A percentile compares a stretch with the other conserved stretches of the same genome.
phyloP scores from a whole-genome alignment of 2,329 filamentous ascomycete species.

The Ambrosiella beaveri region DNA sequence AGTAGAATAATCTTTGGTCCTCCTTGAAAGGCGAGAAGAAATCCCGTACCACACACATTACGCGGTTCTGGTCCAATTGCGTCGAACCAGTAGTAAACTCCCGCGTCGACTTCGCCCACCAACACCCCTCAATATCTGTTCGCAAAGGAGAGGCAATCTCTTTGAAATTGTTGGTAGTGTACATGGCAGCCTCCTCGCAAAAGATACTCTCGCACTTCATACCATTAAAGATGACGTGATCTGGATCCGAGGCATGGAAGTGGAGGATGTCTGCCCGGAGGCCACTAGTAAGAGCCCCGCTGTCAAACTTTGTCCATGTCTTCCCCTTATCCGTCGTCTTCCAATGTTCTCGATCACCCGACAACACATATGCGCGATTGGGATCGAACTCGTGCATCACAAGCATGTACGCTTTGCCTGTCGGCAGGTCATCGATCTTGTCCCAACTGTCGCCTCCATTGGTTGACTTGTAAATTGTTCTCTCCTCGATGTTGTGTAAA shows the following conservation, averaged over 20 bases:
- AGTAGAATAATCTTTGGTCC: slow-evolving; percentile 63
- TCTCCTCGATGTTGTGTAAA: slow-evolving; percentile 47
- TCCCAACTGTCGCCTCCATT: slow-evolving; percentile 71
- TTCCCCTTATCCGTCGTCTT: slow-evolving; percentile 69
- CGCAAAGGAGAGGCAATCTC: slow-evolving; percentile 46
- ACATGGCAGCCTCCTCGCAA: slow-evolving; percentile 47
- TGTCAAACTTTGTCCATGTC: slow-evolving; percentile 60
- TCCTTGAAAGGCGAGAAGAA: slow-evolving; percentile 51
- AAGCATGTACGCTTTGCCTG: slow-evolving; percentile 45
- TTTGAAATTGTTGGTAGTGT: slow-evolving; percentile 76
- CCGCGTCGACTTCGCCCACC: slow-evolving; percentile 68
- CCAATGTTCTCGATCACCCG: slow-evolving; percentile 54
- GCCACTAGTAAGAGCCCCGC: slow-evolving; percentile 37
- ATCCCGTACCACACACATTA: slow-evolving; percentile 67
- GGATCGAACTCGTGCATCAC: slow-evolving; percentile 64
- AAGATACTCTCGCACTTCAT: slow-evolving; percentile 48
- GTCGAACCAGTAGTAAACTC: slow-evolving; percentile 54
- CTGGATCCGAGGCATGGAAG: slow-evolving; percentile 70
- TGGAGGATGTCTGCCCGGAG: slow-evolving; percentile 36
- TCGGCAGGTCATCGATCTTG: slow-evolving; percentile 43
- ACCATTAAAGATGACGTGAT: slow-evolving; percentile 73
- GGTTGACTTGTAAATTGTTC: slow-evolving; percentile 56
- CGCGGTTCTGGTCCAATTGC: slow-evolving; percentile 48
- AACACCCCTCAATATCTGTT: slow-evolving; percentile 55
- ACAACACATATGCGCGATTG: slow-evolving; percentile 65